A percentile compares a stretch with the other conserved stretches of the same genome.
Evolutionary conservation across 2,329 filamentous ascomycete genomes (phyloP).

Genomic region (Aspergillus hortae): DNA sequence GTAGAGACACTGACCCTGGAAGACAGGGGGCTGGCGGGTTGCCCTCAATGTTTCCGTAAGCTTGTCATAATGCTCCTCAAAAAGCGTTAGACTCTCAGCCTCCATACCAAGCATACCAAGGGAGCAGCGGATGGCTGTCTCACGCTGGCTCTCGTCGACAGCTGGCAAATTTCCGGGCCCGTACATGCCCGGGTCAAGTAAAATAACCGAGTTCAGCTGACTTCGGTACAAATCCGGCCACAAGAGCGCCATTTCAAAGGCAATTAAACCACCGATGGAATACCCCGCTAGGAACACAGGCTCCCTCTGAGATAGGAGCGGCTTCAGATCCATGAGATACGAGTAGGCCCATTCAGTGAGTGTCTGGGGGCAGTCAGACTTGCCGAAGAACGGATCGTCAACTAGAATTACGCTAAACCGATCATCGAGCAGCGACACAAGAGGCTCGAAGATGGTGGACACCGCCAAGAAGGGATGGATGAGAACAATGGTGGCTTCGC

Average conservation of each 20-base stretch:
- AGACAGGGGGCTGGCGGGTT: too few species aligned
- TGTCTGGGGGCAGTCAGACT: not conserved
- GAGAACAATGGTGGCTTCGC: conserved; percentile 3
- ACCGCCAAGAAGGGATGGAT: conserved; percentile 7
- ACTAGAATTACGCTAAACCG: conserved; percentile 4
- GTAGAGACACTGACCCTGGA: too few species aligned
- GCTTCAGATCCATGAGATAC: not conserved
- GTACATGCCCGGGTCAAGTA: conserved; percentile 5
- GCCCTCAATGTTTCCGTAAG: too few species aligned
- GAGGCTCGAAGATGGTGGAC: conserved; percentile 1
- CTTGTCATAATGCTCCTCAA: not conserved
- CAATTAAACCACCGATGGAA: conserved; percentile 6
- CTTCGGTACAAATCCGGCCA: not conserved
- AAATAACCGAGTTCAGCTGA: not conserved
- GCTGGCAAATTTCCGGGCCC: not conserved
- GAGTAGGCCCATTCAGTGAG: conserved; percentile 1
- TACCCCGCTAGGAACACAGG: conserved; percentile 4
- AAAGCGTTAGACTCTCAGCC: not conserved
- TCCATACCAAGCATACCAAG: not conserved
- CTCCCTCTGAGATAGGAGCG: not conserved
- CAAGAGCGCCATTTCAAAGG: conserved; percentile 5
- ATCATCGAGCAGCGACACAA: conserved; percentile 3
- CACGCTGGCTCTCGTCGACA: not conserved
- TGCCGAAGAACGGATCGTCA: conserved; percentile 7
- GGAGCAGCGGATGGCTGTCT: not conserved